Percentiles rank a stretch among this genome's conserved stretches.
Conservation (phyloP, 1,139 yeast genomes). For the Yueomyces sp. region DNA sequence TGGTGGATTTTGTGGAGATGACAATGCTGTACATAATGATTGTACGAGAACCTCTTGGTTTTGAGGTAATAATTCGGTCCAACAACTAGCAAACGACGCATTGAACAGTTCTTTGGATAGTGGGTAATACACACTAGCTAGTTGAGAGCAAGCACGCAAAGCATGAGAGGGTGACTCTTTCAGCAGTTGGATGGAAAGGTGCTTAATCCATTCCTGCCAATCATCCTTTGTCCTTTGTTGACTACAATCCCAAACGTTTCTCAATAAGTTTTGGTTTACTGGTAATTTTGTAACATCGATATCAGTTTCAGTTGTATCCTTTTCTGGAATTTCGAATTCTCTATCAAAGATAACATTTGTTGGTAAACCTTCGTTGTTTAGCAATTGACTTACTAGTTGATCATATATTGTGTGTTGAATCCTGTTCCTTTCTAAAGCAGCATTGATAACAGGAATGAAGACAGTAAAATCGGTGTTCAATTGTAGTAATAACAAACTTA, state of each 20-base stretch:
- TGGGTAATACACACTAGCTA: slow-evolving; percentile 83
- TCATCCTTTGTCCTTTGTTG: slow-evolving; percentile 86
- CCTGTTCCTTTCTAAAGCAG: slow-evolving; percentile 48
- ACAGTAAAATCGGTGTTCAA: slow-evolving; percentile 78
- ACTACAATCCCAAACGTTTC: slow-evolving; percentile 85
- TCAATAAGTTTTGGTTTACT: slow-evolving; percentile 29
- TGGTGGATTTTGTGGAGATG: slow-evolving; percentile 88
- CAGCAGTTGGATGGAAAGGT: slow-evolving; percentile 72
- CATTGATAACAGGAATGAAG: slow-evolving; percentile 76
- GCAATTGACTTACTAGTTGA: slow-evolving; percentile 60
- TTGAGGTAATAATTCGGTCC: slow-evolving; percentile 88
- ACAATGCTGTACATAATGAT: slow-evolving; percentile 74
- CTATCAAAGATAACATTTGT: slow-evolving; percentile 60
- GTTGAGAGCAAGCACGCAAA: slow-evolving; percentile 79
- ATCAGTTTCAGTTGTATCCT: slow-evolving; percentile 52
- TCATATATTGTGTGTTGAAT: slow-evolving; percentile 71
- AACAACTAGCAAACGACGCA: slow-evolving; percentile 90
- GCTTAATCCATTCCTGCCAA: slow-evolving; percentile 96
- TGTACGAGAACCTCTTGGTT: slow-evolving; percentile 85
- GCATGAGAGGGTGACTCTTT: slow-evolving; percentile 95
- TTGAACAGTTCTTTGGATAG: slow-evolving; percentile 85
- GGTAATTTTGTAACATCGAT: slow-evolving; percentile 66
- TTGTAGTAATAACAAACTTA: slow-evolving; percentile 67
- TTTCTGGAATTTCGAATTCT: slow-evolving; percentile 34
- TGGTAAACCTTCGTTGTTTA: slow-evolving; percentile 86